A percentile compares a stretch with the other conserved stretches of the same genome.
Evolutionary conservation across 2,329 filamentous ascomycete species (phyloP).

Genomic region (Hawksworthiomyces lignivorus): DNA sequence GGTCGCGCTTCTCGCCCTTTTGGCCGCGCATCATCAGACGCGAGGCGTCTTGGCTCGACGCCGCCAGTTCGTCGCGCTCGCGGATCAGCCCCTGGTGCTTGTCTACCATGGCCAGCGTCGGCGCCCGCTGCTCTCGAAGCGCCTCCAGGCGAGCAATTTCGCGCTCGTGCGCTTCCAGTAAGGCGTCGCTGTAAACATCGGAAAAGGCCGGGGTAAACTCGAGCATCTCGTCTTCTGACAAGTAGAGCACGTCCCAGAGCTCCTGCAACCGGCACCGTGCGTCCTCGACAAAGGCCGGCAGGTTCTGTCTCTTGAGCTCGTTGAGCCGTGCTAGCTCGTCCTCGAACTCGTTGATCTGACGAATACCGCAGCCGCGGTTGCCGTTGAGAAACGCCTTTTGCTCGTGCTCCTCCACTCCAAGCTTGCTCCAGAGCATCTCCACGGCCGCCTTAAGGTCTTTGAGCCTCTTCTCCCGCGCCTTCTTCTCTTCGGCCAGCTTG

Average conservation of each 20-base stretch:
- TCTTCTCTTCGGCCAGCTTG: slow-evolving; percentile 82
- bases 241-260: slow-evolving; percentile 89
- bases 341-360: slow-evolving; percentile 93
- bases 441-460: slow-evolving; percentile 69
- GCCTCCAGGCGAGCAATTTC: slow-evolving; percentile 78
- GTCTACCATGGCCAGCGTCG: slow-evolving; percentile 74
- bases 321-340: slow-evolving; percentile 81
- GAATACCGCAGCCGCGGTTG: slow-evolving; percentile 84
- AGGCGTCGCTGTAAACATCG: slow-evolving; percentile 91
- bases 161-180: slow-evolving; percentile 88
- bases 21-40: slow-evolving; percentile 84
- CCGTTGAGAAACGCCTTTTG: slow-evolving; percentile 76
- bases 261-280: slow-evolving; percentile 84
- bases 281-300: slow-evolving; percentile 94
- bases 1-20: slow-evolving; percentile 90
- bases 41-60: slow-evolving; percentile 90
- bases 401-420: slow-evolving; percentile 75
- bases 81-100: slow-evolving; percentile 73
- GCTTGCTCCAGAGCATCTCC: slow-evolving; percentile 81
- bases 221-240: slow-evolving; percentile 97
- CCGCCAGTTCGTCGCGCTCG: slow-evolving; percentile 79
- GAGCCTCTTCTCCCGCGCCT: slow-evolving; percentile 65
- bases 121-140: slow-evolving; percentile 78
- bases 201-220: slow-evolving; percentile 96
- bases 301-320: slow-evolving; percentile 88